Evolutionary conservation across 352 stramenopile species (phyloP).

Genomic region (Pythium vanterpoolii): DNA sequence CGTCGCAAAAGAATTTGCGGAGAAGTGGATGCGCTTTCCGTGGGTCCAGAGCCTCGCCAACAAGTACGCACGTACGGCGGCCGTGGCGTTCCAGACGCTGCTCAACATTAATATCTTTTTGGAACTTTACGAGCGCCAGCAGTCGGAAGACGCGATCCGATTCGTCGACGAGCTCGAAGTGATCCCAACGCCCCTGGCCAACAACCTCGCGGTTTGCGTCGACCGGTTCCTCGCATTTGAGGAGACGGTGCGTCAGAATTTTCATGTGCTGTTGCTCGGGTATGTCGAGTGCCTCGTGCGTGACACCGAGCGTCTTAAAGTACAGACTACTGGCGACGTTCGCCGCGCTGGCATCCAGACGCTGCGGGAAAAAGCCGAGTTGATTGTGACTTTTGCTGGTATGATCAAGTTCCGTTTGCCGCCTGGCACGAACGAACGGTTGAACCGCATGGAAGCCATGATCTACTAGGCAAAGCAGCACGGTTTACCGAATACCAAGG

Average conservation of each 20-base stretch:
- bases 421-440: conserved; percentile 73
- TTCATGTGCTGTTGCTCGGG: conserved; percentile 79
- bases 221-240: conserved; percentile 83
- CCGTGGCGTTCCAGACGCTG: conserved; percentile 81
- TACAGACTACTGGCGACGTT: conserved; percentile 54
- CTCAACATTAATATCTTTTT: conserved; percentile 87
- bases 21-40: conserved; percentile 85
- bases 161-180: conserved; percentile 82
- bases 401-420: conserved; percentile 89
- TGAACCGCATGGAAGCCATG: conserved; percentile 87
- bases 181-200: conserved; percentile 61
- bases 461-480: conserved; percentile 58
- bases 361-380: conserved; percentile 73
- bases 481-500: not conserved
- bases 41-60: conserved; percentile 79
- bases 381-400: conserved; percentile 81
- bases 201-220: conserved; percentile 59
- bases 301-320: conserved; percentile 75
- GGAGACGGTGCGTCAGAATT: conserved; percentile 78
- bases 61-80: conserved; percentile 58
- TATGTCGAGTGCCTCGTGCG: conserved; percentile 88
- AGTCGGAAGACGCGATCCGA: conserved; percentile 76
- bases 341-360: conserved; percentile 40
- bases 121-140: conserved; percentile 78
- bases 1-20: conserved; percentile 77